These are phyloP conservation scores for Oenanthe javanica DNA, from an alignment of 140 eudicot species.

Conservation along the genomic window DNA sequence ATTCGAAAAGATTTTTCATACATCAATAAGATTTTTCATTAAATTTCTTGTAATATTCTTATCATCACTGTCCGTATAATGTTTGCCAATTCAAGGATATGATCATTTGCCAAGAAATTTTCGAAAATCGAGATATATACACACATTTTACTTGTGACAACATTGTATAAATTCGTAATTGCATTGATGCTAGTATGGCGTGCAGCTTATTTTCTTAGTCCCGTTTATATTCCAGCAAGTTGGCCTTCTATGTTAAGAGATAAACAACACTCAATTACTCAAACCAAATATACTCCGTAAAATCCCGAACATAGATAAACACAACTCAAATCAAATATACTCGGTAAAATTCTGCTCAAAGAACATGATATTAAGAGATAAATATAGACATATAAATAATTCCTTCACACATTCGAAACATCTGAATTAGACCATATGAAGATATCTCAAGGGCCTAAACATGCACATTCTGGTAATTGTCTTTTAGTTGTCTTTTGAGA, in stretches of 20 bases:
- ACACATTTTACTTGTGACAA: no score
- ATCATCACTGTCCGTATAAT: background rate
- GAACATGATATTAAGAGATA: no score
- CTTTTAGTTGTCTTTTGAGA: constrained; percentile 4
- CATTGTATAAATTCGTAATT: no score
- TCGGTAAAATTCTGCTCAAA: no score
- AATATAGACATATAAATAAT: background rate
- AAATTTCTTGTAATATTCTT: constrained; percentile 4
- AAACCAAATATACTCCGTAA: no score
- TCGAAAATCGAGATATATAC: no score
- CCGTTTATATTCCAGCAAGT: background rate
- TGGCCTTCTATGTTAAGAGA: background rate
- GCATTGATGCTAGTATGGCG: background rate
- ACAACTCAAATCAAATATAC: no score
- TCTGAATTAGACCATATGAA: background rate
- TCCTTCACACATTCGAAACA: constrained; percentile 2
- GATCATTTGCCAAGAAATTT: no score
- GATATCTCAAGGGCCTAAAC: constrained; percentile 1
- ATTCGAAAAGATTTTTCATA: no score
- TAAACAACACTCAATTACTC: no score
- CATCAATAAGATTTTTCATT: background rate
- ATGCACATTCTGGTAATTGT: constrained; percentile 5
- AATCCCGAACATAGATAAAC: no score
- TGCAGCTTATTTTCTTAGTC: background rate
- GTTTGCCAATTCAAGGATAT: background rate